Conservation (phyloP, 129 eudicot genomes). For the Gnaphalium uliginosum region DNA sequence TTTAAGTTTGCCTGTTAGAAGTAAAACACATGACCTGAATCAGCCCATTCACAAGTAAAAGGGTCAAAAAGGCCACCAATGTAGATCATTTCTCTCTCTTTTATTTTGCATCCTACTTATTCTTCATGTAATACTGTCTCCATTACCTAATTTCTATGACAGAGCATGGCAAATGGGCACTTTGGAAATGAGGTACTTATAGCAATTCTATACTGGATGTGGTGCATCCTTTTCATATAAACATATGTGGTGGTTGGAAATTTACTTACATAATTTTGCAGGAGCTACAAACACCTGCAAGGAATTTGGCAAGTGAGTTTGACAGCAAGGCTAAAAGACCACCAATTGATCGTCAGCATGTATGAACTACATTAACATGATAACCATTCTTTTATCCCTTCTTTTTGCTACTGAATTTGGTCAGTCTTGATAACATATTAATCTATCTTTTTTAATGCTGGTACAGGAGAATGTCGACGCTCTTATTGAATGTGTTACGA, state of each 20-base stretch:
- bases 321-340: slow-evolving; percentile 76
- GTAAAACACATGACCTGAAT: not conserved
- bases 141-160: slow-evolving; percentile 21
- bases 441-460: slow-evolving; percentile 15
- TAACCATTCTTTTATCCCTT: not conserved
- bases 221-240: slow-evolving; percentile 13
- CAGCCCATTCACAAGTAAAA: not conserved
- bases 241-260: not conserved
- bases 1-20: not conserved
- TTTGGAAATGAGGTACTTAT: slow-evolving; percentile 43
- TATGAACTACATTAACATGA: slow-evolving; percentile 29
- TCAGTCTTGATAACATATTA: not conserved
- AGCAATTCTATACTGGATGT: slow-evolving; percentile 34
- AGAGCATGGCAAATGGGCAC: slow-evolving; percentile 71
- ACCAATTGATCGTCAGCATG: slow-evolving; percentile 85
- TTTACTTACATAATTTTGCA: slow-evolving; percentile 31
- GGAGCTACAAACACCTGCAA: slow-evolving; percentile 75
- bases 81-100: not conserved
- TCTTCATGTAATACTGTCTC: not conserved
- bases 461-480: slow-evolving; percentile 91
- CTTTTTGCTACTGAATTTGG: slow-evolving; percentile 8
- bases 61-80: not conserved
- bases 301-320: slow-evolving; percentile 56
- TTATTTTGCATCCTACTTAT: slow-evolving; percentile 12
- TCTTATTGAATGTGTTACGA: slow-evolving; percentile 81